Percentiles rank a stretch among this genome's conserved stretches.
Conservation (phyloP, 805 yeast genomes). For the Monosporozyma servazzii region DNA sequence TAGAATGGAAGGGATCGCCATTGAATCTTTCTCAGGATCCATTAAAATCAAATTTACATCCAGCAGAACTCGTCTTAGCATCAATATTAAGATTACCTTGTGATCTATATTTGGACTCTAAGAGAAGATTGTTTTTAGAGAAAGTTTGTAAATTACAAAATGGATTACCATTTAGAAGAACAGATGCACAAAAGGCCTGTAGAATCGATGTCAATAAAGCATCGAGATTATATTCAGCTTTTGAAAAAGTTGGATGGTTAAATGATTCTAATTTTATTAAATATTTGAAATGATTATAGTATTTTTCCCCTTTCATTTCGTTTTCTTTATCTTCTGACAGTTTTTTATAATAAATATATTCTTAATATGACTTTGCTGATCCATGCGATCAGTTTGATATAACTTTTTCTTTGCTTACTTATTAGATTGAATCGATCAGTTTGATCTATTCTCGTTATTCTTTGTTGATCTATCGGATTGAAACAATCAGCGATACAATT, state of each 20-base stretch:
- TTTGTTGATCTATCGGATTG: too few species aligned
- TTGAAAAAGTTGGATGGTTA: slow-evolving; percentile 87
- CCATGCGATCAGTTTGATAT: too few species aligned
- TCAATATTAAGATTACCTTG: slow-evolving; percentile 84
- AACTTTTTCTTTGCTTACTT: too few species aligned
- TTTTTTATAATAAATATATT: neutral
- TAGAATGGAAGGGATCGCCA: slow-evolving; percentile 98
- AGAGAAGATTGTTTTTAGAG: slow-evolving; percentile 79
- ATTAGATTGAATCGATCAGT: too few species aligned
- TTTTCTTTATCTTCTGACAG: too few species aligned
- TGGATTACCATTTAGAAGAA: slow-evolving; percentile 80
- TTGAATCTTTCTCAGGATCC: slow-evolving; percentile 84
- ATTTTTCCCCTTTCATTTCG: neutral
- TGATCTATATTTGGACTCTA: slow-evolving; percentile 70
- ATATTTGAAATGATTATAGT: slow-evolving; percentile 24
- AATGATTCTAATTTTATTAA: slow-evolving; percentile 59
- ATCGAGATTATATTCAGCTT: slow-evolving; percentile 80
- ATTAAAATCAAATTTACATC: slow-evolving; percentile 62
- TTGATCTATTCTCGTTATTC: too few species aligned
- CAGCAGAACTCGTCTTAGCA: slow-evolving; percentile 82
- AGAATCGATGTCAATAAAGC: slow-evolving; percentile 96
- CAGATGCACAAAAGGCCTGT: slow-evolving; percentile 97
- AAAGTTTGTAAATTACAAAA: slow-evolving; percentile 67
- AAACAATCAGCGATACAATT: too few species aligned
- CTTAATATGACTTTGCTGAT: neutral